Percentiles rank a stretch among this genome's conserved stretches.
These are phyloP conservation scores for Podila minutissima DNA, from an alignment of 192 early-diverging fungal species.

Conservation along the genomic window DNA sequence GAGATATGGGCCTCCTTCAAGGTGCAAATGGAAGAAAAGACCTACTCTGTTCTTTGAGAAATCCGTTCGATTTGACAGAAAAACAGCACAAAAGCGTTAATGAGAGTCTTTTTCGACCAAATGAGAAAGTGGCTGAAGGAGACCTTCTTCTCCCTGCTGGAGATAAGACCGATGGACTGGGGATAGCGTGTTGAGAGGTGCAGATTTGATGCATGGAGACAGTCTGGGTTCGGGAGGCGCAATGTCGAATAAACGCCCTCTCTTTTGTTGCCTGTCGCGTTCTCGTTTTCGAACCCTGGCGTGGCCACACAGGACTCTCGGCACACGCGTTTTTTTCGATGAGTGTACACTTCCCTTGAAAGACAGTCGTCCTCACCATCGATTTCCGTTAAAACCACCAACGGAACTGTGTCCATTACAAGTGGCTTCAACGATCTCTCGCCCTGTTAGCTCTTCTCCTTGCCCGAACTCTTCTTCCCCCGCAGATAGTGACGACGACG, in stretches of 20 bases:
- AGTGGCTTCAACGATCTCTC: too few relatives aligned
- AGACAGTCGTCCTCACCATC: background rate
- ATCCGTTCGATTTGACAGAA: conserved; percentile 8
- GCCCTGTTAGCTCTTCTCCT: too few relatives aligned
- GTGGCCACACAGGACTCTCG: conserved; percentile 6
- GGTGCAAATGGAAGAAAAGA: conserved; percentile 1
- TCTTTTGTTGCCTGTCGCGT: conserved; percentile 5
- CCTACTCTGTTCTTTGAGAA: background rate
- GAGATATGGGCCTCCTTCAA: background rate
- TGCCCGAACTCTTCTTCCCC: too few relatives aligned
- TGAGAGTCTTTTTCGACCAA: conserved; percentile 4
- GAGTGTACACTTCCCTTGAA: conserved; percentile 5
- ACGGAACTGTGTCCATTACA: too few relatives aligned
- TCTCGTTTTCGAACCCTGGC: conserved; percentile 4
- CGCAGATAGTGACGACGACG: too few relatives aligned
- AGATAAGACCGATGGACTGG: conserved; percentile 1
- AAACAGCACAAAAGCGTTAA: background rate
- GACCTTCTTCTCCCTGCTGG: too few relatives aligned
- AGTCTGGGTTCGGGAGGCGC: conserved; percentile 6
- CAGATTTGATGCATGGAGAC: conserved; percentile 3
- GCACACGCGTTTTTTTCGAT: conserved; percentile 2
- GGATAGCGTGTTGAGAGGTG: conserved; percentile 4
- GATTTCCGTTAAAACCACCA: too few relatives aligned
- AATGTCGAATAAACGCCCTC: conserved; percentile 2
- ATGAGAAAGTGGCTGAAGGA: conserved; percentile 2